Evolutionary conservation across 2,329 filamentous ascomycete genomes (phyloP).

Genomic region (Moelleriella libera): DNA sequence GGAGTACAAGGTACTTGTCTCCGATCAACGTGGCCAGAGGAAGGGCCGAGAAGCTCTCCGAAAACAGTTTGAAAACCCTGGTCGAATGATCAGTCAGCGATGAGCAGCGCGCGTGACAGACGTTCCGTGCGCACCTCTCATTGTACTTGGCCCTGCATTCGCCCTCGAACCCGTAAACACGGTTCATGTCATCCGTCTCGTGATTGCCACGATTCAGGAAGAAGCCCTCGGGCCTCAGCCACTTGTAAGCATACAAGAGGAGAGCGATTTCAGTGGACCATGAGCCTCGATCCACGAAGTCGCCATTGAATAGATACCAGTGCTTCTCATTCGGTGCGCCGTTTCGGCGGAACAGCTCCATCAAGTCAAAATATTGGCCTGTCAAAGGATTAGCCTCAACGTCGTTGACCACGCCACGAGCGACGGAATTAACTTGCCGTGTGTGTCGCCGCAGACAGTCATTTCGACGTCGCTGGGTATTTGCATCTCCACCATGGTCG

Average conservation of each 20-base stretch:
- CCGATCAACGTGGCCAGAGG: constrained; percentile 87
- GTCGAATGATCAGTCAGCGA: neutral
- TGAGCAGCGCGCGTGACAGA: neutral
- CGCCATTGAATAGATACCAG: constrained; percentile 94
- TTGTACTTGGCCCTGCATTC: constrained; percentile 98
- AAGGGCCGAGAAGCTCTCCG: constrained; percentile 90
- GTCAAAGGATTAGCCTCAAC: neutral
- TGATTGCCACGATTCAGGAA: constrained; percentile 98
- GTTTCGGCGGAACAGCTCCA: constrained; percentile 90
- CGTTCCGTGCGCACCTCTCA: constrained; percentile 39
- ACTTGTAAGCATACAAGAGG: constrained; percentile 91
- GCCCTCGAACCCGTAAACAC: constrained; percentile 94
- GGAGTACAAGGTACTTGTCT: constrained; percentile 79
- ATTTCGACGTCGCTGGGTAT: constrained; percentile 65
- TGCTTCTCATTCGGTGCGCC: constrained; percentile 75
- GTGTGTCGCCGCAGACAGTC: constrained; percentile 94
- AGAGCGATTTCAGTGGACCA: constrained; percentile 98
- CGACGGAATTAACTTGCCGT: constrained; percentile 40
- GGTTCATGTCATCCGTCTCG: constrained; percentile 99
- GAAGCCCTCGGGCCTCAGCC: constrained; percentile 74
- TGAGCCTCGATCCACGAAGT: constrained; percentile 94
- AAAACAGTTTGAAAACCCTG: constrained; percentile 90
- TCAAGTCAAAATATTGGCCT: constrained; percentile 95
- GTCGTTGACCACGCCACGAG: neutral
- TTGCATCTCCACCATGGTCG: constrained; percentile 91